Evolutionary conservation across 169 alveolate species (phyloP), one percentile per base, ranked within the genome.

Genomic region (Plasmodium blacklocki): DNA sequence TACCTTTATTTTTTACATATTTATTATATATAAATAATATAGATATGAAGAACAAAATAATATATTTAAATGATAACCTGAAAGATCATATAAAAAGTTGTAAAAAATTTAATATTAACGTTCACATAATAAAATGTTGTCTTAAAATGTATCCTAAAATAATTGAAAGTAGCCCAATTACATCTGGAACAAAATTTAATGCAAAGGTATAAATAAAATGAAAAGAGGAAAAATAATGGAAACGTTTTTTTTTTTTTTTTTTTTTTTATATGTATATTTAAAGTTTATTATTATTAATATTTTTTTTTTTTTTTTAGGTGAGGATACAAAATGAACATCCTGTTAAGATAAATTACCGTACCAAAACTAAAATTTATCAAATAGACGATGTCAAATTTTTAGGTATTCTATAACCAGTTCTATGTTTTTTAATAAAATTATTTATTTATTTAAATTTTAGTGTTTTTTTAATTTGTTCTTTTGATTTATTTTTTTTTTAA

Each of bases 281-380:
- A 54, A 54, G 18, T 9, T 18, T n/a, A 5, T 56, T 56, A 18
- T 56, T 18, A 56, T 12, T 56, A 56, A 2, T 15, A 15, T 56
- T 39, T 39, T n/a, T 29, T 66, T 71, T 8, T 50, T 71, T 47
- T 21, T 68, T 83, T 47, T 62, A 83, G 91, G 70, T 83, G 58
- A 83, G 56, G 64, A 58, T 83, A 68, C 21, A 83, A 39, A 83
- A 83, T 73, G 83, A 83, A 23, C 64, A 83, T 47, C 91, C 91
- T 18, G 91, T 83, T 26, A 83, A 56, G 58, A 63, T 83, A 56
- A 68, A 83, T 43, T 83, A 68, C 45, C 67, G 59, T 54, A 83
- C 83, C 1, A 83, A 68, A 62, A 68, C 91, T 11, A 63, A 83
- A 43, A 83, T 83, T 83, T 15, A 21, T 50, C 91, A 83, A 83